Conservation (phyloP, 345 rosid genomes). For the Melaleuca quinquenervia region DNA sequence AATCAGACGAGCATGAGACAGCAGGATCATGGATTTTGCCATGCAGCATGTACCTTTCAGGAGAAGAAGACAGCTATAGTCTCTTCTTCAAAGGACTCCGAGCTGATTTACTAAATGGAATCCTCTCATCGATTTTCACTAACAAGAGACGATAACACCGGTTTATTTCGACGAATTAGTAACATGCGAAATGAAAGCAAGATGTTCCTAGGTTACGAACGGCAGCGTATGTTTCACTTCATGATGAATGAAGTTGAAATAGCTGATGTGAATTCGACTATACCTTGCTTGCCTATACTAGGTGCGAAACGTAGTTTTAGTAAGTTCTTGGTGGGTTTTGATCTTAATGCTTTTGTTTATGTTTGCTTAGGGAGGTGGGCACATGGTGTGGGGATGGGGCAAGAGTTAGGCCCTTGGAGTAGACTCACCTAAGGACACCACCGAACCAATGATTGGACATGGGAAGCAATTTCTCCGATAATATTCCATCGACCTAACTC, state of each 20-base stretch:
- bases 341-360: neutral
- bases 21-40: neutral
- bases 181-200: neutral
- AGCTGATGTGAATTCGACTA: neutral
- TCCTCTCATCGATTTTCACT: neutral
- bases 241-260: neutral
- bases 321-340: neutral
- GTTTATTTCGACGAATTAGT: neutral
- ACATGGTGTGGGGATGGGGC: slow-evolving; percentile 26
- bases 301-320: neutral
- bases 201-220: neutral
- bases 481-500: neutral
- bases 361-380: slow-evolving; percentile 2
- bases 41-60: neutral
- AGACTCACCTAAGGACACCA: slow-evolving; percentile 9
- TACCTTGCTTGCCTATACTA: neutral
- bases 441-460: slow-evolving; percentile 32
- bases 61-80: neutral
- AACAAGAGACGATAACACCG: neutral
- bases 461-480: neutral
- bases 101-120: neutral
- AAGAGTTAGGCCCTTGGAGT: neutral
- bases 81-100: neutral
- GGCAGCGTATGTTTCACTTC: neutral
- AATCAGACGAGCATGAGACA: neutral